Evolutionary conservation across 306 rosid genomes (phyloP).

Genomic region (Cicer bijugum): DNA sequence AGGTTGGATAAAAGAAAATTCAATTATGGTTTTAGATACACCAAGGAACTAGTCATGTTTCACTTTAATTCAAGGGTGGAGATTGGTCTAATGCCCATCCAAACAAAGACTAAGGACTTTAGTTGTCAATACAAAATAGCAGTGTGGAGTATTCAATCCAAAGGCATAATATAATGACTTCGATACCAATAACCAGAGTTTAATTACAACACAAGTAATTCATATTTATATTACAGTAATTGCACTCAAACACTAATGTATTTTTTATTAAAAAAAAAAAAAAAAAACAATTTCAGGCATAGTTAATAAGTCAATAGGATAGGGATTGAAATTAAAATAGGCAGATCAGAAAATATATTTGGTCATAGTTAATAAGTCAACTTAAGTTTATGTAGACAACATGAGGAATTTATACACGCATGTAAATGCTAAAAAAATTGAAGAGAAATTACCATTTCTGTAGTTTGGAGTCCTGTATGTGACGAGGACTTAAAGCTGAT

Average conservation of each 20-base stretch:
- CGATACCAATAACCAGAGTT: neutral
- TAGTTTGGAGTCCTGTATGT: slow-evolving; percentile 94
- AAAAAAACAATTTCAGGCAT: neutral
- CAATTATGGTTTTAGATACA: neutral
- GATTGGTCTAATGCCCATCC: slow-evolving; percentile 12
- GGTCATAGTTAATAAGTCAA: neutral
- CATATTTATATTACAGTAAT: neutral
- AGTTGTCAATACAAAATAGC: neutral
- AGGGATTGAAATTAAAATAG: neutral
- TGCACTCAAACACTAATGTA: neutral
- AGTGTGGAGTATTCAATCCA: neutral
- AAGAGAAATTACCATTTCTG: slow-evolving; percentile 70
- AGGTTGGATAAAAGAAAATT: neutral
- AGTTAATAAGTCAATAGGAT: neutral
- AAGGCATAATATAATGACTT: neutral
- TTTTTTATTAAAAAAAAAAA: neutral
- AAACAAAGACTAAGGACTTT: neutral
- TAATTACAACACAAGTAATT: neutral
- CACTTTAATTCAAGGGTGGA: slow-evolving; percentile 3
- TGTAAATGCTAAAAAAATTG: neutral
- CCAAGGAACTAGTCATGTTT: neutral
- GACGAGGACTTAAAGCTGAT: slow-evolving; percentile 91
- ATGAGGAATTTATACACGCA: neutral
- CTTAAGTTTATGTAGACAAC: neutral
- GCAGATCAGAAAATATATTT: neutral